phyloP scores from a whole-genome alignment of 441 rosid genomes.

The Gossypium gossypioides region DNA sequence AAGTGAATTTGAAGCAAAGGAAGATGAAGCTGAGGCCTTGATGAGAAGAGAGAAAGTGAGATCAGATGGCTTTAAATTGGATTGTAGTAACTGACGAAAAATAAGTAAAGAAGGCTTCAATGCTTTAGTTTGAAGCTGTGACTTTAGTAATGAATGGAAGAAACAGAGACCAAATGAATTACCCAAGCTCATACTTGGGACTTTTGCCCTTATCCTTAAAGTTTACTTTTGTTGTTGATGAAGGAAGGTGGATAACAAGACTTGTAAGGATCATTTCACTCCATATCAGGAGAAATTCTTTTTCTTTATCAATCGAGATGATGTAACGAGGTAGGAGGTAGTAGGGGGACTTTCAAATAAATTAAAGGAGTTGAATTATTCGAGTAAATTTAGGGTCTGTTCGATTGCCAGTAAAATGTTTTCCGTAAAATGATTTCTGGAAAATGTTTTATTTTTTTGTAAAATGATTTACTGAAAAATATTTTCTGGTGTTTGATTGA shows the following conservation, averaged over 20 bases:
- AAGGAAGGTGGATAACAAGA: background rate
- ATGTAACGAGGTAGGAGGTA: no score
- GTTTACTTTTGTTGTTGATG: background rate
- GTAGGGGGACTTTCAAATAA: no score
- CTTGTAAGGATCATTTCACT: background rate
- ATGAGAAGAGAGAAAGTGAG: slow-evolving; percentile 51
- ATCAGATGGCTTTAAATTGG: slow-evolving; percentile 37
- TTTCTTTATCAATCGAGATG: background rate
- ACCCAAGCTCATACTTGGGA: background rate
- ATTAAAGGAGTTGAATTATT: no score
- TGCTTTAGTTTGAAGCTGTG: slow-evolving; percentile 25
- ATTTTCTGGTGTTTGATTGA: no score
- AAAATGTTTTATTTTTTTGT: no score
- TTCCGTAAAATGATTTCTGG: no score
- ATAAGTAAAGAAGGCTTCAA: slow-evolving; percentile 29
- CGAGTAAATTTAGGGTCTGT: no score
- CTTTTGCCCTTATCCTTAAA: background rate
- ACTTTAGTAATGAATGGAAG: slow-evolving; percentile 42
- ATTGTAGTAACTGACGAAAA: slow-evolving; percentile 48
- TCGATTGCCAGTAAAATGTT: no score
- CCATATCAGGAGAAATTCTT: background rate
- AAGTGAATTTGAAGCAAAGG: slow-evolving; percentile 15
- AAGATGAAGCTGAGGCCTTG: slow-evolving; percentile 28
- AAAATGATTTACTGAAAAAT: no score
- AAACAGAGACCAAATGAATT: slow-evolving; percentile 14